A percentile compares a stretch with the other conserved stretches of the same genome.
These are phyloP conservation scores for Crucihimalaya himalaica DNA, from an alignment of 345 rosid genomes.

Conservation along the genomic window DNA sequence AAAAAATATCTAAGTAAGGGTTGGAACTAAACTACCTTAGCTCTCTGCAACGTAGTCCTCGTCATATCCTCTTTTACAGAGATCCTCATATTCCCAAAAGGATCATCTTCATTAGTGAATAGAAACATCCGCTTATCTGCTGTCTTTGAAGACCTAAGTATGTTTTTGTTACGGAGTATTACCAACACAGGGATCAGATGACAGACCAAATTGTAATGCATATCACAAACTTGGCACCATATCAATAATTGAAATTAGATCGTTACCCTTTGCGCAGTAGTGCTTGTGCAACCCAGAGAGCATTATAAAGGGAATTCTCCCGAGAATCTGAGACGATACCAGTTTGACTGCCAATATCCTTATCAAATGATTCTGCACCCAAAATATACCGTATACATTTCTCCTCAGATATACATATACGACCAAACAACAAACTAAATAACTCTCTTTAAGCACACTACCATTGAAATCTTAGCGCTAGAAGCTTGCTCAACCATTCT, in stretches of 20 bases:
- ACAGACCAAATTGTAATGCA: background rate
- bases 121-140: conserved; percentile 80
- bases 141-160: conserved; percentile 78
- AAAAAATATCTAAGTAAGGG: background rate
- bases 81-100: conserved; percentile 78
- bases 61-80: conserved; percentile 82
- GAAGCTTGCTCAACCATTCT: background rate
- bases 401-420: conserved; percentile 1
- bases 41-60: conserved; percentile 91
- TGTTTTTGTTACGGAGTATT: conserved; percentile 14
- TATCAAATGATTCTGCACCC: conserved; percentile 65
- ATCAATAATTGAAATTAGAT: background rate
- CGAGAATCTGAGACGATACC: conserved; percentile 85
- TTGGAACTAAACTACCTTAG: conserved; percentile 55
- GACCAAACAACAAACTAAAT: background rate
- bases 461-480: background rate
- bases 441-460: background rate
- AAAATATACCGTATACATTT: conserved; percentile 17
- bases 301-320: conserved; percentile 89
- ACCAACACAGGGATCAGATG: conserved; percentile 20
- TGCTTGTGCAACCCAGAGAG: conserved; percentile 98
- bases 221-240: conserved; percentile 7
- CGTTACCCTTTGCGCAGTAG: conserved; percentile 90
- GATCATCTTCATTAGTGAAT: conserved; percentile 93
- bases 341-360: conserved; percentile 82